Percentiles rank a stretch among this genome's conserved stretches.
Conservation (phyloP, 2,329 filamentous ascomycete species). For the Penicillium sp. region DNA sequence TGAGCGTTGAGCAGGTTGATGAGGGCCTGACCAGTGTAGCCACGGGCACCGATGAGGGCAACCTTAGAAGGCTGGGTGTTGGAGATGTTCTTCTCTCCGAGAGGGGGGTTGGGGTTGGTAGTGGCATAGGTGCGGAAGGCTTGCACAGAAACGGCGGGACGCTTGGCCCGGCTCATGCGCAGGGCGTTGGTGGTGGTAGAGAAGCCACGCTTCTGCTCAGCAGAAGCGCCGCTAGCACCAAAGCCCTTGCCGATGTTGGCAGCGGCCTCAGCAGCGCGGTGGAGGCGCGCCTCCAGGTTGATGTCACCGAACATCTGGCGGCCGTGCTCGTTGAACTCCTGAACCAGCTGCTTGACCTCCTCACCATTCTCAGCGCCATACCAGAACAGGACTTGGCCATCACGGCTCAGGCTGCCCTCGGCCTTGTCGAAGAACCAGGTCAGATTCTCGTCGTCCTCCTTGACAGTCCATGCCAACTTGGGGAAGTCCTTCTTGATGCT, state of each 20-base stretch:
- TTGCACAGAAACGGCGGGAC: constrained; percentile 30
- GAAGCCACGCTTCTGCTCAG: constrained; percentile 64
- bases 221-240: constrained; percentile 45
- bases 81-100: constrained; percentile 82
- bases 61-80: constrained; percentile 75
- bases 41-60: constrained; percentile 83
- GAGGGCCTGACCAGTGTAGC: constrained; percentile 89
- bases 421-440: constrained; percentile 99
- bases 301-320: constrained; percentile 83
- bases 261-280: constrained; percentile 69
- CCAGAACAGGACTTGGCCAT: constrained; percentile 93
- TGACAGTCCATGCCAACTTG: constrained; percentile 92
- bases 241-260: constrained; percentile 51
- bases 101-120: constrained; percentile 80
- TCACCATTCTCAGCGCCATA: constrained; percentile 80
- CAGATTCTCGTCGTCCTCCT: constrained; percentile 90
- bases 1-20: constrained; percentile 84
- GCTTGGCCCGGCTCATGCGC: constrained; percentile 33
- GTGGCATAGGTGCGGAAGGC: constrained; percentile 41
- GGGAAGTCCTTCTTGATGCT: constrained; percentile 91
- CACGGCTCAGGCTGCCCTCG: constrained; percentile 80
- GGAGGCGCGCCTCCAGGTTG: constrained; percentile 81
- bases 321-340: constrained; percentile 78
- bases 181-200: constrained; percentile 54
- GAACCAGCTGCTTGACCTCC: constrained; percentile 77